Conservation (phyloP, 129 eudicot species). For the Flaveria sonorensis region DNA sequence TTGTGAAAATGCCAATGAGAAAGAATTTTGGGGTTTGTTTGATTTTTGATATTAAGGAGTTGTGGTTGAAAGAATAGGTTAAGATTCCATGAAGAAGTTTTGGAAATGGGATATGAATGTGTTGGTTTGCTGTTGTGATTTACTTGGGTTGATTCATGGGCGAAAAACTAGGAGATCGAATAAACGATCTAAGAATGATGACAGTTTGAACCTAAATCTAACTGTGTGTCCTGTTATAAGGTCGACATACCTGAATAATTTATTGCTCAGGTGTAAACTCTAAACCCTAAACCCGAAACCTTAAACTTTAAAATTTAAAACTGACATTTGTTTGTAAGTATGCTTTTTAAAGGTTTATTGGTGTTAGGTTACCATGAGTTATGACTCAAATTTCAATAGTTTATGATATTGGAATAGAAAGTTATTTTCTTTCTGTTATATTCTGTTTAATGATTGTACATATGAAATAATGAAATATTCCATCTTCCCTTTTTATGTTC, state of each 20-base stretch:
- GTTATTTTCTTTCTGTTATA: neutral
- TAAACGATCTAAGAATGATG: no score
- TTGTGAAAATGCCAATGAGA: conserved; percentile 18
- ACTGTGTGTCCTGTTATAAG: no score
- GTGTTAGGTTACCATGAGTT: neutral
- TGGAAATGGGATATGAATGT: neutral
- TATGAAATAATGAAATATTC: neutral
- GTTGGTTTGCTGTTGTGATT: no score
- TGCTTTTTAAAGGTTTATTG: neutral
- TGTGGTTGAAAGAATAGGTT: conserved; percentile 12
- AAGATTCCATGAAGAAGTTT: neutral
- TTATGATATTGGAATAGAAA: neutral
- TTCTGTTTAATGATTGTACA: neutral
- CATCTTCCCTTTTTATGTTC: conserved; percentile 14
- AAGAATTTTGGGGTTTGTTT: conserved; percentile 4
- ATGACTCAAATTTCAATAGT: neutral
- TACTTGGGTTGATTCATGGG: no score
- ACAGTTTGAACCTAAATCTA: no score
- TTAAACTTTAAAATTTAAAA: no score
- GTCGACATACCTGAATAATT: no score
- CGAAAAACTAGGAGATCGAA: no score
- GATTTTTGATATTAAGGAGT: conserved; percentile 1
- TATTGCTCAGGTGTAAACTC: no score
- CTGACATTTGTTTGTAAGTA: no score
- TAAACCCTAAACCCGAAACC: no score